Evolutionary conservation across 1,284 basidiomycete species (phyloP), one percentile per base, ranked within the genome.

Genomic region (Earliella scabrosa): DNA sequence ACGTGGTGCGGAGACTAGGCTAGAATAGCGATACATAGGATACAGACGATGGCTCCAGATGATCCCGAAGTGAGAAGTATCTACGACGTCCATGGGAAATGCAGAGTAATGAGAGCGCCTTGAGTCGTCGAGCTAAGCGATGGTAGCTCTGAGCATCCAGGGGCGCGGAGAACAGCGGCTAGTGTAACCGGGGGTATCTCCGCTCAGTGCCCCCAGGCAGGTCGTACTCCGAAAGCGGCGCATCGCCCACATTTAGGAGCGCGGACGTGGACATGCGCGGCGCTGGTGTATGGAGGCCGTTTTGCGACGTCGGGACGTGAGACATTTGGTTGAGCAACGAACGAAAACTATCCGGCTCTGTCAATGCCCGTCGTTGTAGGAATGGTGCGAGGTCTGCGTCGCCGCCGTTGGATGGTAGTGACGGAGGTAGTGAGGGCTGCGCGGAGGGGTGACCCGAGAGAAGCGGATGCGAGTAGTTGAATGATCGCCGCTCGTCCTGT

Each of bases 261-360:
- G 52, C 52, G 35, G 54, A 45, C 11, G 56, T 34, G 18, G 58
- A 52, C 58, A 57, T 49, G 53, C 55, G 56, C 43, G 58, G 58
- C 10, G 54, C 50, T 31, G 62, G 56, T 16, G 58, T 54, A 32
- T 59, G 49, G 21, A 59, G 52, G 36, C 51, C 44, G 50, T 59
- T 58, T 51, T 62, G 60, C 24, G 47, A 40, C 9, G 60, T 14
- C 29, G 35, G 32, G 35, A 53, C 56, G 36, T 61, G 59, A 20
- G 59, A 57, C 46, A 62, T 57, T 38, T 62, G 60, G 36, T 58
- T 61, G 52, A 65, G 56, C 31, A 59, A 47, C n/a, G 77, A 69
- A 32, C 73, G 71, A 64, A 75, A 78, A 41, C 71, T 71, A 60
- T 82, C 81, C 36, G 79, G 76, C 58, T 83, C 82, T 16, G 80